Percentiles rank a stretch among this genome's conserved stretches.
These are phyloP conservation scores for Massariosphaeria phaeospora DNA, from an alignment of 495 filamentous ascomycete genomes.

Conservation along the genomic window DNA sequence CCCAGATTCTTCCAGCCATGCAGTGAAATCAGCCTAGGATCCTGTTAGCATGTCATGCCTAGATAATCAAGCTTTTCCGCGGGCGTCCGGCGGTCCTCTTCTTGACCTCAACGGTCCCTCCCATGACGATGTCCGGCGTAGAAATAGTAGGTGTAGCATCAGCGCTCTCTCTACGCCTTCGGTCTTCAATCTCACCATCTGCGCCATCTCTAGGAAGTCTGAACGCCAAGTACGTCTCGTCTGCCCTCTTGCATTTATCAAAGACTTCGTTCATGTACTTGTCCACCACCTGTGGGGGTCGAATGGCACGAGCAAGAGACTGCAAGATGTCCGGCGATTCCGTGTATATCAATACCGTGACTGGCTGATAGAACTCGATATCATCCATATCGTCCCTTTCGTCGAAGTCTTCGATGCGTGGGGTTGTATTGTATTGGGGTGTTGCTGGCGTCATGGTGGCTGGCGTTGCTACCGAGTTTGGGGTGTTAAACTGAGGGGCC, in stretches of 20 bases:
- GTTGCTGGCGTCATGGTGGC: conserved; percentile 40
- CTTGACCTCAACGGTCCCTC: neutral
- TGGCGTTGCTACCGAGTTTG: neutral
- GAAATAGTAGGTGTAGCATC: neutral
- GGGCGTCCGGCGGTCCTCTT: conserved; percentile 2
- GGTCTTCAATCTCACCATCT: conserved; percentile 7
- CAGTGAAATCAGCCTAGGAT: no score
- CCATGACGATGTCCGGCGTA: neutral
- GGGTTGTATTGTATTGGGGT: conserved; percentile 9
- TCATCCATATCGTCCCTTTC: conserved; percentile 26
- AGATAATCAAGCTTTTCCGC: conserved; percentile 9
- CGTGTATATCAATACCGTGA: conserved; percentile 73
- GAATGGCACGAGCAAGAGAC: conserved; percentile 70
- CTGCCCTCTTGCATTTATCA: conserved; percentile 38
- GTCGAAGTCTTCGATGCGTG: conserved; percentile 26
- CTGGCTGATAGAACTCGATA: conserved; percentile 68
- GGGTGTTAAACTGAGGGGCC: neutral
- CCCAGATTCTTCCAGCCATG: no score
- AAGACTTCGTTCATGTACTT: conserved; percentile 57
- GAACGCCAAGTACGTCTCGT: conserved; percentile 37
- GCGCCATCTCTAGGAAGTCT: conserved; percentile 35
- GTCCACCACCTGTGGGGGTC: conserved; percentile 68
- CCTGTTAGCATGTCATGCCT: no score
- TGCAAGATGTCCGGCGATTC: conserved; percentile 61
- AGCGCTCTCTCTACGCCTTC: neutral